phyloP scores from a whole-genome alignment of 192 early-diverging fungal species.

The Coemansia sp. region DNA sequence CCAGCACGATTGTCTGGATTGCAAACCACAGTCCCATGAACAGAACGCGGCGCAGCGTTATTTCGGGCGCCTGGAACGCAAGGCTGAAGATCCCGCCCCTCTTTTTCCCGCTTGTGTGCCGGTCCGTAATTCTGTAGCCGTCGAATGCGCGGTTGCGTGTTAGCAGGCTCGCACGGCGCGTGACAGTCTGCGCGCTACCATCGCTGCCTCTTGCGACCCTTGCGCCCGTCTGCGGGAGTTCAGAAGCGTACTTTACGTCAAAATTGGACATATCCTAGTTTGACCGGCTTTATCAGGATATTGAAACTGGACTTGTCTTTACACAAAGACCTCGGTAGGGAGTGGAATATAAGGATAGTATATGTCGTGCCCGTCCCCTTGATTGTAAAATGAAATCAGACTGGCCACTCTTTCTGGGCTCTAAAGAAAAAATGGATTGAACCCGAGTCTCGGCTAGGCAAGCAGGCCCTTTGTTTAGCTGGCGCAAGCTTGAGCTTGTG shows the following conservation, averaged over 20 bases:
- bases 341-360: background rate
- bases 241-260: constrained; percentile 27
- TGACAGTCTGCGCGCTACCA: constrained; percentile 2
- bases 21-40: constrained; percentile 64
- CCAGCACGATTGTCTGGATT: constrained; percentile 61
- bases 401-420: no score
- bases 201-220: background rate
- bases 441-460: no score
- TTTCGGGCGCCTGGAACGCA: constrained; percentile 39
- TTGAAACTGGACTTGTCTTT: background rate
- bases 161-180: constrained; percentile 46
- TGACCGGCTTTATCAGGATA: background rate
- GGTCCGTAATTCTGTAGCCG: constrained; percentile 41
- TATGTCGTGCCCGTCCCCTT: background rate
- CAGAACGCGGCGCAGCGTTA: constrained; percentile 47
- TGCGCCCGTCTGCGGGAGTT: constrained; percentile 1
- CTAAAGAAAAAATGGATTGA: no score
- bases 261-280: constrained; percentile 10
- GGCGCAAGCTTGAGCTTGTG: background rate
- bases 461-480: no score
- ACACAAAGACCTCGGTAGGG: background rate
- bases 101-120: constrained; percentile 5
- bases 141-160: constrained; percentile 55
- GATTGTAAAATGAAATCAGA: background rate
- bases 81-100: constrained; percentile 6